Conservation (phyloP, 768 basidiomycete genomes). For the Tylopilus subfusipes region DNA sequence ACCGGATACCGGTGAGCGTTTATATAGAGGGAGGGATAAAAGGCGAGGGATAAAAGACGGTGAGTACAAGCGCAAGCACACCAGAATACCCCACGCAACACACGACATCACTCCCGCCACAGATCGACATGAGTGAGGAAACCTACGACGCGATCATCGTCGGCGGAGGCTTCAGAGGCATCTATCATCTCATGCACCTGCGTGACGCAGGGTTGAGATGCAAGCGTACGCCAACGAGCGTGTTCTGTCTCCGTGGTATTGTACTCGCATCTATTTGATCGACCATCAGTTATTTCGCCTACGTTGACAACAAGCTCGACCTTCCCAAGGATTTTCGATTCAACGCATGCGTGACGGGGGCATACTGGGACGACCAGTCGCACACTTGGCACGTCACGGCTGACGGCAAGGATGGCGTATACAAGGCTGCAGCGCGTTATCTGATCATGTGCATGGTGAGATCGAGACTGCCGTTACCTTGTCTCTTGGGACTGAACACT, state of each 20-base stretch:
- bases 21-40: not conserved
- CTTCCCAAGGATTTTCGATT: conserved; percentile 17
- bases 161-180: conserved; percentile 6
- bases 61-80: not conserved
- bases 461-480: not conserved
- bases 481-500: not conserved
- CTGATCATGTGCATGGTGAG: conserved; percentile 15
- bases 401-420: conserved; percentile 6
- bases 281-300: conserved; percentile 9
- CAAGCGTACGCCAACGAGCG: not conserved
- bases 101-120: not conserved
- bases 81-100: not conserved
- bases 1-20: no score
- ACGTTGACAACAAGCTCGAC: conserved; percentile 8
- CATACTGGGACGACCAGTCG: conserved; percentile 11
- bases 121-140: not conserved
- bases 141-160: conserved; percentile 9
- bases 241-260: no score
- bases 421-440: conserved; percentile 11
- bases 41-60: no score
- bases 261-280: not conserved
- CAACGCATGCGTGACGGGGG: conserved; percentile 6
- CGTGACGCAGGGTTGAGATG: conserved; percentile 5
- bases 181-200: conserved; percentile 7
- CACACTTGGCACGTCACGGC: conserved; percentile 7